phyloP scores from a whole-genome alignment of 2,329 filamentous ascomycete species.

The Fusarium camptoceras region DNA sequence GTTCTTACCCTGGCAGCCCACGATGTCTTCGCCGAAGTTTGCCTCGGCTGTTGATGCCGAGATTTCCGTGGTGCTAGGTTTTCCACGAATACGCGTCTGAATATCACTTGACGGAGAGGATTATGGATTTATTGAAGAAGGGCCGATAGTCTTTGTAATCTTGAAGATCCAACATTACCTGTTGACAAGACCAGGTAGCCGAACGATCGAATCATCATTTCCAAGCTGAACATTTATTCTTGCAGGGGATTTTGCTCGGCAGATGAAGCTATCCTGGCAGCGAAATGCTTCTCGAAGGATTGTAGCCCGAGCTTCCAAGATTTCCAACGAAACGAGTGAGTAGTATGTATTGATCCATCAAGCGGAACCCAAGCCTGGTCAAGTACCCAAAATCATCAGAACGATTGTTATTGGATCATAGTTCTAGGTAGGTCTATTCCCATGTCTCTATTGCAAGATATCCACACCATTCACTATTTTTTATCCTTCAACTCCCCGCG shows the following conservation, averaged over 20 bases:
- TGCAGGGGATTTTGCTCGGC: too few relatives aligned
- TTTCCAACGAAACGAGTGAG: not conserved
- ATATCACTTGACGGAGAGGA: not conserved
- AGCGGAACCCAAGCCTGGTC: not conserved
- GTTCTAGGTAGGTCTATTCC: not conserved
- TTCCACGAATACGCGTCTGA: not conserved
- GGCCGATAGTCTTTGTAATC: not conserved
- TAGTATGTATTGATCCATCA: too few relatives aligned
- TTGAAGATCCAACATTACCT: not conserved
- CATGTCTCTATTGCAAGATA: too few relatives aligned
- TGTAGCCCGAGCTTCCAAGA: too few relatives aligned
- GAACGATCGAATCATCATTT: not conserved
- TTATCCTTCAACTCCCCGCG: constrained; percentile 21
- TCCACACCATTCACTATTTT: not conserved
- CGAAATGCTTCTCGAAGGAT: too few relatives aligned
- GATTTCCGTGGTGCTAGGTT: not conserved
- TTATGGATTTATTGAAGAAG: not conserved
- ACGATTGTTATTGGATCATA: not conserved
- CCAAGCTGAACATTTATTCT: rapidly evolving
- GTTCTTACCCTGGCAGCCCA: not conserved
- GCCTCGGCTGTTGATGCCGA: not conserved
- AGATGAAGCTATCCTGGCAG: too few relatives aligned
- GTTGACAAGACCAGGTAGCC: not conserved
- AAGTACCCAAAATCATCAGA: rapidly evolving
- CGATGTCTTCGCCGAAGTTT: not conserved